A percentile compares a stretch with the other conserved stretches of the same genome.
phyloP scores from a whole-genome alignment of 495 filamentous ascomycete species.

The Entonaema liquescens region DNA sequence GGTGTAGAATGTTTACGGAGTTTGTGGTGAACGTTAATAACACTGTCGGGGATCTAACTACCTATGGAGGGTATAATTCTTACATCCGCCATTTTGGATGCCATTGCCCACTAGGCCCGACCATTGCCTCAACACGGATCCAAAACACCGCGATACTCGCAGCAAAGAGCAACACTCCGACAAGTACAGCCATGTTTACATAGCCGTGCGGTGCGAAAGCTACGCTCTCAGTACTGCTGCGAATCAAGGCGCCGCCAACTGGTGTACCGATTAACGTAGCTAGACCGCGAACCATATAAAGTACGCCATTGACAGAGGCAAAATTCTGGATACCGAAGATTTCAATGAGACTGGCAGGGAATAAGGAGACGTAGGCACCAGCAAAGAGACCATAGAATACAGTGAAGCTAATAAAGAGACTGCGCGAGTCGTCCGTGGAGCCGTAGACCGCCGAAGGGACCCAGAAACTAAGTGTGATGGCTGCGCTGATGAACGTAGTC shows the following conservation, averaged over 20 bases:
- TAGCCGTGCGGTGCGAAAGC: conserved; percentile 9
- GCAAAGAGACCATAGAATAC: neutral
- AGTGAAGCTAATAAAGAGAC: neutral
- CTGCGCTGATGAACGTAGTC: neutral
- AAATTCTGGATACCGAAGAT: neutral
- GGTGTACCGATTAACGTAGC: neutral
- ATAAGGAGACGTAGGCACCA: neutral
- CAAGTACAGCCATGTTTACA: conserved; percentile 1
- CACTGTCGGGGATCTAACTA: neutral
- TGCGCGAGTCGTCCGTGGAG: neutral
- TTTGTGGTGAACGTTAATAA: neutral
- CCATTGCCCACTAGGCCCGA: conserved; percentile 1
- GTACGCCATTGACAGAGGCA: neutral
- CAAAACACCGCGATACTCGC: conserved; percentile 15
- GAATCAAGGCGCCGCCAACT: conserved; percentile 8
- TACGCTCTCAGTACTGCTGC: neutral
- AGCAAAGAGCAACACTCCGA: conserved; percentile 8
- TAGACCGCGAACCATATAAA: neutral
- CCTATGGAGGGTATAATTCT: neutral
- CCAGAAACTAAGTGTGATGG: neutral
- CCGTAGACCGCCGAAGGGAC: neutral
- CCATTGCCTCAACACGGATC: conserved; percentile 6
- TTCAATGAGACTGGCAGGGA: neutral
- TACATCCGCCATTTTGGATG: conserved; percentile 10
- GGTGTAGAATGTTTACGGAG: no score